Conservation (phyloP, 306 rosid species). For the Pueraria montana region DNA sequence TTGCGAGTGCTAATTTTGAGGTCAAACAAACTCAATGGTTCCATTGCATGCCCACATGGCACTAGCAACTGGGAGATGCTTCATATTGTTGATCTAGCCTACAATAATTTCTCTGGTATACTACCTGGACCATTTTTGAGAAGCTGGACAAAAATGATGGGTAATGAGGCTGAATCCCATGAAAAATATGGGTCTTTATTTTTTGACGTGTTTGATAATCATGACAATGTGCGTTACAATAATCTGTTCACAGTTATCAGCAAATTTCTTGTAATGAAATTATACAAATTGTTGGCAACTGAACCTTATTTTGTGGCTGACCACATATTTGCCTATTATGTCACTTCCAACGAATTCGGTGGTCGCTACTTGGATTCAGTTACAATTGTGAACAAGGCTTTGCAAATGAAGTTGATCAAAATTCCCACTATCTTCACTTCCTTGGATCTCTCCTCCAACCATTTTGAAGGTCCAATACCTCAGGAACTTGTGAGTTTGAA, state of each 20-base stretch:
- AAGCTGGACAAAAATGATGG: conserved; percentile 49
- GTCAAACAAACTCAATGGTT: background rate
- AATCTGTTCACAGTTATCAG: background rate
- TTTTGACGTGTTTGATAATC: background rate
- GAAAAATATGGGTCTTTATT: conserved; percentile 9
- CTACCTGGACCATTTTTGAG: conserved; percentile 31
- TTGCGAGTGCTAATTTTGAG: conserved; percentile 36
- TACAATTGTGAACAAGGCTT: conserved; percentile 37
- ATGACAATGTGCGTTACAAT: background rate
- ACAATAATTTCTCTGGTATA: conserved; percentile 51
- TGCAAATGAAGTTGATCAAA: conserved; percentile 6
- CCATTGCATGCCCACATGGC: conserved; percentile 39
- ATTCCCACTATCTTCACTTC: conserved; percentile 23
- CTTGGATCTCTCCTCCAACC: conserved; percentile 41
- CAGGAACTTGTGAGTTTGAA: conserved; percentile 21
- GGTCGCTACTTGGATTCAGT: conserved; percentile 40
- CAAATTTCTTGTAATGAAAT: background rate
- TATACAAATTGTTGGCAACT: background rate
- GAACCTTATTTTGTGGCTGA: background rate
- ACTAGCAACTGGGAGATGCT: conserved; percentile 39
- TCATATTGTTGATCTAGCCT: conserved; percentile 48
- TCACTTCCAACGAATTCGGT: background rate
- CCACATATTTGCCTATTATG: background rate
- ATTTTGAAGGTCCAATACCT: conserved; percentile 44
- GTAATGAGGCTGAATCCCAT: background rate